Evolutionary conservation across 306 rosid genomes (phyloP).

Genomic region (Neltuma alba): DNA sequence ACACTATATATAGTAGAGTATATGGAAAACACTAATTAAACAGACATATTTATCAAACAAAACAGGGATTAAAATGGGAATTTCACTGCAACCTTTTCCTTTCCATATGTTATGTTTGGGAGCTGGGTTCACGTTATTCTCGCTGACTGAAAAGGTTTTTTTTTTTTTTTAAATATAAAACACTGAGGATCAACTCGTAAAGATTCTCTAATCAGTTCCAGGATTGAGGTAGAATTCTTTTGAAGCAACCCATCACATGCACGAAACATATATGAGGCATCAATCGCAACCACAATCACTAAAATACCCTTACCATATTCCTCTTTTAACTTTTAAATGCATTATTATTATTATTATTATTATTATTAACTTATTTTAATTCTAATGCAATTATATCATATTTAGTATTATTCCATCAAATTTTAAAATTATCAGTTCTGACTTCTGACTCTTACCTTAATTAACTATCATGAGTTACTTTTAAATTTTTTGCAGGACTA

Average conservation of each 20-base stretch:
- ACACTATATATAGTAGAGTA: no score
- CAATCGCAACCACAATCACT: background rate
- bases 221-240: constrained; percentile 39
- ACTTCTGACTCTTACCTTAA: no score
- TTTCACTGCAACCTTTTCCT: background rate
- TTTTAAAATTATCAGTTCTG: no score
- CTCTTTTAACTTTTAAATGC: background rate
- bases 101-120: background rate
- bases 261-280: constrained; percentile 16
- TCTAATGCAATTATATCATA: no score
- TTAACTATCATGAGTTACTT: no score
- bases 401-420: no score
- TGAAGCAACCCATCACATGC: constrained; percentile 55
- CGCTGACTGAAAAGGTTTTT: constrained; percentile 11
- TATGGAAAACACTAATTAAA: background rate
- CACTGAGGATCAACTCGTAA: background rate
- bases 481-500: no score
- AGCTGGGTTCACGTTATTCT: constrained; percentile 32
- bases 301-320: background rate
- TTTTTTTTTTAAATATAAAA: no score
- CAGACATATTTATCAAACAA: background rate
- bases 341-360: no score
- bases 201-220: constrained; percentile 29
- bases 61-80: background rate
- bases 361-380: background rate